phyloP scores from a whole-genome alignment of 768 basidiomycete genomes.

The Krasilnikovozyma curviuscula region DNA sequence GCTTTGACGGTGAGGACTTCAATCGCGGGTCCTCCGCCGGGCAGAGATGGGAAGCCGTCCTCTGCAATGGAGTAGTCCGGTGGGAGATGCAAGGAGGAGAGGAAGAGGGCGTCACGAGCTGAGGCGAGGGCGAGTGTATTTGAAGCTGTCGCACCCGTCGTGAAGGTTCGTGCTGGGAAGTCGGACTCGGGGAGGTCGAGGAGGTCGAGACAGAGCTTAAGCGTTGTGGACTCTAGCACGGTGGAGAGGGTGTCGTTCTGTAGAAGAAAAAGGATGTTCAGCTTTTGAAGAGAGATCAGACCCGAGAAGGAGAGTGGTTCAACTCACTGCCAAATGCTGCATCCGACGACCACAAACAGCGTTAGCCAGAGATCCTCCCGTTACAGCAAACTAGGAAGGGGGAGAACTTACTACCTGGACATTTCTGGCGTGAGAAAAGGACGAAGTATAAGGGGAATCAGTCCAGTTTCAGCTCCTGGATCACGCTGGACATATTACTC shows the following conservation, averaged over 20 bases:
- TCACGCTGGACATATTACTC: too few relatives aligned
- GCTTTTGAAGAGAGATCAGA: conserved; percentile 6
- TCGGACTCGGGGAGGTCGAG: conserved; percentile 9
- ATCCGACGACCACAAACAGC: too few relatives aligned
- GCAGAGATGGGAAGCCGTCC: conserved; percentile 21
- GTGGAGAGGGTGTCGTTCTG: conserved; percentile 17
- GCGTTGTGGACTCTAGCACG: conserved; percentile 14
- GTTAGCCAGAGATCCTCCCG: too few relatives aligned
- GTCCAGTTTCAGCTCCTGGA: too few relatives aligned
- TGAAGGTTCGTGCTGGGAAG: conserved; percentile 28
- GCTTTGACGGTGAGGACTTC: conserved; percentile 26
- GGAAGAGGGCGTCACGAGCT: conserved; percentile 26
- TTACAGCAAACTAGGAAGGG: too few relatives aligned
- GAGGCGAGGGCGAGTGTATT: conserved; percentile 31
- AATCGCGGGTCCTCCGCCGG: conserved; percentile 18
- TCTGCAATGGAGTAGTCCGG: conserved; percentile 27
- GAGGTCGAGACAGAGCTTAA: conserved; percentile 16
- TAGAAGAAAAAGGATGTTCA: conserved; percentile 21
- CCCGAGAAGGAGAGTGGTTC: neutral
- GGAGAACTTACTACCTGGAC: too few relatives aligned
- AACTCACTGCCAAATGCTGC: conserved; percentile 19
- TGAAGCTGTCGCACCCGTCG: conserved; percentile 30
- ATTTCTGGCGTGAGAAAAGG: conserved; percentile 20
- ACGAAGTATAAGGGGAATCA: neutral
- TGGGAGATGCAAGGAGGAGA: conserved; percentile 18